phyloP scores from a whole-genome alignment of 2,329 filamentous ascomycete genomes.

The Cyphellophora attinorum region DNA sequence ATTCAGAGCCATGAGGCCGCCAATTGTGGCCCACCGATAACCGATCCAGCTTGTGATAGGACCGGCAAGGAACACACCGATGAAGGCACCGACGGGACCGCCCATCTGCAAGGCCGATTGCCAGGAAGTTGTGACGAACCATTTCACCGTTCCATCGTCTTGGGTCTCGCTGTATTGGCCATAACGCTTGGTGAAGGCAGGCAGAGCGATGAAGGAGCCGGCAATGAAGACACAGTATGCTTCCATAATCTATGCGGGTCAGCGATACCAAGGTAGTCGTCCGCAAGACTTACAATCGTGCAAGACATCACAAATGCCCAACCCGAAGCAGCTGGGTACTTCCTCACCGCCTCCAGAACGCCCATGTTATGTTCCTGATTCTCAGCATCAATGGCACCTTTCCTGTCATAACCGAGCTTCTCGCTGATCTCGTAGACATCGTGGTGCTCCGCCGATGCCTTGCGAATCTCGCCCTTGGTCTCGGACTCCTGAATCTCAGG shows the following conservation, averaged over 20 bases:
- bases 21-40: constrained; percentile 51
- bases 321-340: constrained; percentile 43
- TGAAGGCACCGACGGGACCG: constrained; percentile 49
- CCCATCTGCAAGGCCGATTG: constrained; percentile 48
- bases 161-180: constrained; percentile 27
- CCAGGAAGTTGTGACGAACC: constrained; percentile 44
- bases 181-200: constrained; percentile 36
- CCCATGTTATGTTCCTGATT: constrained; percentile 42
- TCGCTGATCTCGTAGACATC: constrained; percentile 26
- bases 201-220: constrained; percentile 47
- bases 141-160: constrained; percentile 14
- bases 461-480: constrained; percentile 9
- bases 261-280: constrained; percentile 5
- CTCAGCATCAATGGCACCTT: constrained; percentile 49
- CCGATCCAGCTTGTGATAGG: constrained; percentile 53
- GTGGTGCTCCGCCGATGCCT: constrained; percentile 6
- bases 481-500: constrained; percentile 25
- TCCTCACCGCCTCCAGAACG: constrained; percentile 39
- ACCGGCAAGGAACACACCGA: constrained; percentile 51
- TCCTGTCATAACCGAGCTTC: constrained; percentile 37
- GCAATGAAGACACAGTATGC: constrained; percentile 55
- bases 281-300: constrained; percentile 40
- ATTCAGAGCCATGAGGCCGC: constrained; percentile 48
- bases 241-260: constrained; percentile 49
- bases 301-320: constrained; percentile 49